Percentiles rank a stretch among this genome's conserved stretches.
Evolutionary conservation across 345 rosid species (phyloP).

Genomic region (Trapa incisa): DNA sequence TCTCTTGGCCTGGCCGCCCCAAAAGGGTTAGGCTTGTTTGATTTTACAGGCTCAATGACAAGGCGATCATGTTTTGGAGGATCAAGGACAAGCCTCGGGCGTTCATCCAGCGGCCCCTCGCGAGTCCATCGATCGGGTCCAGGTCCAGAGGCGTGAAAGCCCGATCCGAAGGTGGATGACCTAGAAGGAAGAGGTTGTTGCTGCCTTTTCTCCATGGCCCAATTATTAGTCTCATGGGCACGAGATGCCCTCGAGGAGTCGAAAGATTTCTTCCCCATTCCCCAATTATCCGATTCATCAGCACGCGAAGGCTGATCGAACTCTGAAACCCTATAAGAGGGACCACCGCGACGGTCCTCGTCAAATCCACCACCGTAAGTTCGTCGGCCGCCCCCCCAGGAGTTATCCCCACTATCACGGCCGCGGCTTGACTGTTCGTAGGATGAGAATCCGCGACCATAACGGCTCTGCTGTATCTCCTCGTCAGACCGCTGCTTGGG

Average conservation of each 20-base stretch:
- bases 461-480: slow-evolving; percentile 71
- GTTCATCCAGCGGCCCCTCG: slow-evolving; percentile 23
- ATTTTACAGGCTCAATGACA: slow-evolving; percentile 33
- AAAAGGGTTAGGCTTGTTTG: slow-evolving; percentile 66
- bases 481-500: slow-evolving; percentile 89
- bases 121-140: slow-evolving; percentile 1
- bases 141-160: slow-evolving; percentile 28
- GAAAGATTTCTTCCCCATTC: slow-evolving; percentile 29
- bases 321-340: slow-evolving; percentile 64
- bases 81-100: slow-evolving; percentile 59
- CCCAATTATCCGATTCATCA: slow-evolving; percentile 88
- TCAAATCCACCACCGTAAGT: slow-evolving; percentile 54
- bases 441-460: slow-evolving; percentile 72
- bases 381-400: slow-evolving; percentile 53
- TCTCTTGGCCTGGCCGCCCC: slow-evolving; percentile 94
- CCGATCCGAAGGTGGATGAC: slow-evolving; percentile 49
- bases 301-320: slow-evolving; percentile 79
- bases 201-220: slow-evolving; percentile 46
- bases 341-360: slow-evolving; percentile 53
- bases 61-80: slow-evolving; percentile 40
- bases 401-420: slow-evolving; percentile 24
- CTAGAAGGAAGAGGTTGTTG: slow-evolving; percentile 19
- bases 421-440: slow-evolving; percentile 42
- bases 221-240: slow-evolving; percentile 64
- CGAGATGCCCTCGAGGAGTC: slow-evolving; percentile 41